Conservation (phyloP, 192 early-diverging fungal genomes). For the Fimicolochytrium jonesii region DNA sequence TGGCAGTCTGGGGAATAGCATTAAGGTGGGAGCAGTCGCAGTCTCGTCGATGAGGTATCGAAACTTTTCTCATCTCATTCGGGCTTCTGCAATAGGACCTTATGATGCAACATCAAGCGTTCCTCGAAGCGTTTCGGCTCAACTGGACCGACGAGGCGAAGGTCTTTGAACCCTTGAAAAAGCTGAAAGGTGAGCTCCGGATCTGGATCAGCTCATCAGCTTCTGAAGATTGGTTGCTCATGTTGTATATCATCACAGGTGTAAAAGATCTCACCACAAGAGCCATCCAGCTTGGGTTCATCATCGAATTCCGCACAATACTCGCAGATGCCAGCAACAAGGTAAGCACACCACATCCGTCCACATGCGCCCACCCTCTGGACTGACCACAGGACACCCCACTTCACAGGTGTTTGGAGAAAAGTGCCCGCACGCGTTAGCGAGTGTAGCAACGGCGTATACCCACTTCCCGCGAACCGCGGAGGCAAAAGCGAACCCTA, state of each 20-base stretch:
- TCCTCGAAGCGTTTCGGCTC: slow-evolving; percentile 5
- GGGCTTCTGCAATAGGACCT: slow-evolving; percentile 14
- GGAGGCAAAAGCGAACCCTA: too few relatives aligned
- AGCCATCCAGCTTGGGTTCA: slow-evolving; percentile 18
- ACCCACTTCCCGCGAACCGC: too few relatives aligned
- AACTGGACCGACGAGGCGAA: slow-evolving; percentile 19
- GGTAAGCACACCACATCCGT: not conserved
- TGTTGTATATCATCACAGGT: slow-evolving; percentile 5
- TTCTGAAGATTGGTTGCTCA: too few relatives aligned
- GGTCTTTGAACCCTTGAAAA: slow-evolving; percentile 14
- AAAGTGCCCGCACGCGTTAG: slow-evolving; percentile 2
- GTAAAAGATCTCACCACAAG: slow-evolving; percentile 12
- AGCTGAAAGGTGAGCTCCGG: slow-evolving; percentile 17
- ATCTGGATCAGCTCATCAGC: too few relatives aligned
- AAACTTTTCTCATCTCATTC: too few relatives aligned
- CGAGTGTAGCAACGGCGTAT: slow-evolving; percentile 14
- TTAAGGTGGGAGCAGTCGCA: too few relatives aligned
- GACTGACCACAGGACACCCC: not conserved
- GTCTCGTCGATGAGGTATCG: too few relatives aligned
- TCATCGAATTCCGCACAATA: slow-evolving; percentile 21
- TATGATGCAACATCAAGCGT: not conserved
- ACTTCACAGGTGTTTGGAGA: slow-evolving; percentile 5
- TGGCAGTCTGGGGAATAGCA: not conserved
- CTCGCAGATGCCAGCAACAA: not conserved
- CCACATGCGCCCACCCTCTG: not conserved